phyloP scores from a whole-genome alignment of 495 filamentous ascomycete species.

The Hamigera avellanea region DNA sequence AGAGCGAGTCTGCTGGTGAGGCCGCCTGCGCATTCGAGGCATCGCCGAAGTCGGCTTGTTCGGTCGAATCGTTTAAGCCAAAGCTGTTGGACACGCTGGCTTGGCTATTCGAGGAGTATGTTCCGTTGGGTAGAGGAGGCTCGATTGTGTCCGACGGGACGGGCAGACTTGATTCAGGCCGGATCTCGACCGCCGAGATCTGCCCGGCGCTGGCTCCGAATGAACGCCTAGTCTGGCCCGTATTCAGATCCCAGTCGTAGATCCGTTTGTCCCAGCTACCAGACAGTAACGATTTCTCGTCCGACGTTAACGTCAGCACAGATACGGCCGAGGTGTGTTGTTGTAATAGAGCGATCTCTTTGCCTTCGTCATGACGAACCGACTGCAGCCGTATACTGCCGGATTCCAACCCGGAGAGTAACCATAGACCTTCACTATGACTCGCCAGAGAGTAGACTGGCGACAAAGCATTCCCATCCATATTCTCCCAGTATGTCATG shows the following conservation, averaged over 20 bases:
- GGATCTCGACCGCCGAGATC: constrained; percentile 76
- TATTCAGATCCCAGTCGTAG: constrained; percentile 92
- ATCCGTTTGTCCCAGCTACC: constrained; percentile 95
- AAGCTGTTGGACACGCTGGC: constrained; percentile 29
- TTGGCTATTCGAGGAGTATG: constrained; percentile 49
- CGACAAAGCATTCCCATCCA: constrained; percentile 48
- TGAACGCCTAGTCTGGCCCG: constrained; percentile 58
- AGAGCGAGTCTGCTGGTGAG: constrained; percentile 62
- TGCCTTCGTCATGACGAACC: constrained; percentile 91
- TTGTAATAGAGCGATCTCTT: constrained; percentile 65
- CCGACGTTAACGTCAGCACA: constrained; percentile 66
- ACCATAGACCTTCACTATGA: constrained; percentile 81
- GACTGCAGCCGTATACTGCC: constrained; percentile 90
- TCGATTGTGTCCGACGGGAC: constrained; percentile 63
- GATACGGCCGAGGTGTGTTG: constrained; percentile 90
- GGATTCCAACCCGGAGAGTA: constrained; percentile 79
- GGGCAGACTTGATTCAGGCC: constrained; percentile 63
- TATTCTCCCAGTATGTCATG: constrained; percentile 95
- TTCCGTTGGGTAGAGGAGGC: constrained; percentile 45
- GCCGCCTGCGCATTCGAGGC: constrained; percentile 34
- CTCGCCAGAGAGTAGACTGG: constrained; percentile 91
- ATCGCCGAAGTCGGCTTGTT: constrained; percentile 23
- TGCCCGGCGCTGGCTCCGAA: constrained; percentile 73
- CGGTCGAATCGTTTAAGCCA: constrained; percentile 36
- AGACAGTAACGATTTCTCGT: constrained; percentile 81